Conservation (phyloP, 2,329 filamentous ascomycete genomes). For the Bipolaris bicolor region DNA sequence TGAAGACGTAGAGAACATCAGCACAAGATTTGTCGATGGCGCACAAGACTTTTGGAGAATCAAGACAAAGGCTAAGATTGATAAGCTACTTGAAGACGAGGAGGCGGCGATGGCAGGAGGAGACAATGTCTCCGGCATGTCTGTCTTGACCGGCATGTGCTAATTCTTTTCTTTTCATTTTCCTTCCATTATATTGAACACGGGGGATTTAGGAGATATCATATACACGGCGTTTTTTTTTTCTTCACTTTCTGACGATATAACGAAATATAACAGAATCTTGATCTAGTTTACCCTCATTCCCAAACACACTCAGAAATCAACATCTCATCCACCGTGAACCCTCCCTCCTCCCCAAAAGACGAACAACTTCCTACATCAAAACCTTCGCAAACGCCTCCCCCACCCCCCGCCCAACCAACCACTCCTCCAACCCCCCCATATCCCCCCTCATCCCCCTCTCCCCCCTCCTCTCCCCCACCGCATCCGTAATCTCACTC, state of each 20-base stretch:
- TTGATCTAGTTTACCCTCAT: no score
- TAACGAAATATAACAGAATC: no score
- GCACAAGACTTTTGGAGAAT: constrained; percentile 79
- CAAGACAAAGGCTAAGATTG: constrained; percentile 69
- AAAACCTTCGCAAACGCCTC: constrained; percentile 34
- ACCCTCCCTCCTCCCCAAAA: no score
- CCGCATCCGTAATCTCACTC: constrained; percentile 61
- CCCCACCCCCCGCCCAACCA: constrained; percentile 51
- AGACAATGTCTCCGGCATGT: constrained; percentile 33
- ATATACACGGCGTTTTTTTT: not conserved
- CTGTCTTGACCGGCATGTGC: constrained; percentile 42
- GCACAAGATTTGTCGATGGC: constrained; percentile 69
- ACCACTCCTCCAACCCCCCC: constrained; percentile 60
- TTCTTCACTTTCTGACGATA: no score
- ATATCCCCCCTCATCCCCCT: constrained; percentile 61
- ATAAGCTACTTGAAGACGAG: constrained; percentile 61
- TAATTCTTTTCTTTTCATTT: constrained; percentile 7
- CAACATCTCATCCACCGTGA: not conserved
- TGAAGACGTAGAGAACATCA: constrained; percentile 68
- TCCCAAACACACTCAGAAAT: no score
- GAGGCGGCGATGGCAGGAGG: constrained; percentile 14
- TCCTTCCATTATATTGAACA: not conserved
- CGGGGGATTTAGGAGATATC: not conserved
- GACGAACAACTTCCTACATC: no score
- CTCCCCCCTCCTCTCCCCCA: constrained; percentile 57